phyloP scores from a whole-genome alignment of 176 grass and related monocot species.

The Bothriochloa decipiens region DNA sequence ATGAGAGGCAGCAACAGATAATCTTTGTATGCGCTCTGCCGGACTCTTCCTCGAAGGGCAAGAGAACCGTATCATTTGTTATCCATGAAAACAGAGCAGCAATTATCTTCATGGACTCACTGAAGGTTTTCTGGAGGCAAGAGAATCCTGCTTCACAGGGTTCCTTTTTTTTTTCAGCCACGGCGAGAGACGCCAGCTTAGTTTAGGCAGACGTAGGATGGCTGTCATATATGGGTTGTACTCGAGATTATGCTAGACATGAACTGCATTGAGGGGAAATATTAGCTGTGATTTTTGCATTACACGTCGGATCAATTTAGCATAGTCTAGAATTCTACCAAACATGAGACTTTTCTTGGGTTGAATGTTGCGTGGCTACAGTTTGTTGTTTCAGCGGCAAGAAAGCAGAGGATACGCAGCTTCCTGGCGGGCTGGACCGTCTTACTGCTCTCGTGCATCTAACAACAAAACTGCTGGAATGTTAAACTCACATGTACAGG shows the following conservation, averaged over 20 bases:
- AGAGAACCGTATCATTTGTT: not conserved
- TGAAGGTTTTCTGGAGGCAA: conserved; percentile 26
- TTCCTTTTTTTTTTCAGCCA: not conserved
- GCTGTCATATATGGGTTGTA: not conserved
- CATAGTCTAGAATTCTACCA: not conserved
- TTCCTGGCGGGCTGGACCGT: not conserved
- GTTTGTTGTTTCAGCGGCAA: not conserved
- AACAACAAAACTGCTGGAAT: not conserved
- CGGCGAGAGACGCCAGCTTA: not conserved
- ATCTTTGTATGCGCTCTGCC: not conserved
- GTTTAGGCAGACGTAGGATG: not conserved
- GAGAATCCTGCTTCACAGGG: not conserved
- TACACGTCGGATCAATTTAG: not conserved
- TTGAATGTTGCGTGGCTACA: not conserved
- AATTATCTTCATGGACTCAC: not conserved
- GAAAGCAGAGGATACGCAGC: not conserved
- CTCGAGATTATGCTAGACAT: not conserved
- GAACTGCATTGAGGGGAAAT: not conserved
- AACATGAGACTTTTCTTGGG: not conserved
- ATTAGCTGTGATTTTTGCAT: not conserved
- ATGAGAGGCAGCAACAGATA: conserved; percentile 32
- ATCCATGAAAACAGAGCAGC: not conserved
- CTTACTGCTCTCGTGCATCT: not conserved
- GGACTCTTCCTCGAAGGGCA: not conserved
- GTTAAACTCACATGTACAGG: not conserved